Conservation (phyloP, 1,139 yeast genomes). For the Schizosaccharomyces versatilis region DNA sequence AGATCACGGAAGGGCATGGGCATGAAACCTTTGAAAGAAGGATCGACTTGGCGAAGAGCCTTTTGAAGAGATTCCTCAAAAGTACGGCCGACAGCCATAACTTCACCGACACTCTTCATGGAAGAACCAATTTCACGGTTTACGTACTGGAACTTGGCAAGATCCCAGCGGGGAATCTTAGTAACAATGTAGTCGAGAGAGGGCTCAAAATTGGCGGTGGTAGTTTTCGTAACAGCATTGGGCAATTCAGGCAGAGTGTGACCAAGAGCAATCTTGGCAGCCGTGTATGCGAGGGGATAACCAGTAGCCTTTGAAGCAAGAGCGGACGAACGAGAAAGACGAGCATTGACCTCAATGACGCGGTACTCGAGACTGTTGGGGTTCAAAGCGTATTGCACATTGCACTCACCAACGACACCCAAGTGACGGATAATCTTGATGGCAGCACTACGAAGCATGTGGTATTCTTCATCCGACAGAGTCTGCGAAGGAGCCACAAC, state of each 20-base stretch:
- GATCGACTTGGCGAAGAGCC: conserved; percentile 91
- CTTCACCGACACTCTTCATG: conserved; percentile 98
- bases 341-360: conserved; percentile 92
- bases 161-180: conserved; percentile 98
- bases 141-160: conserved; percentile 85
- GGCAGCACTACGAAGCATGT: conserved; percentile 95
- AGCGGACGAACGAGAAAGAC: conserved; percentile 93
- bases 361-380: conserved; percentile 89
- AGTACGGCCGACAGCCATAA: conserved; percentile 93
- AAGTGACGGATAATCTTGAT: conserved; percentile 90
- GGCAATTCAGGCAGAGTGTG: conserved; percentile 79
- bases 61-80: conserved; percentile 96
- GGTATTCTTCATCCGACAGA: conserved; percentile 86
- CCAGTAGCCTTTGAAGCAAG: conserved; percentile 98
- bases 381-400: conserved; percentile 89
- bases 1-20: conserved; percentile 68
- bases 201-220: conserved; percentile 95
- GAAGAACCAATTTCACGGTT: conserved; percentile 73
- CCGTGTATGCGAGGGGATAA: conserved; percentile 92
- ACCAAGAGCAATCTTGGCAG: conserved; percentile 89
- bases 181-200: conserved; percentile 93
- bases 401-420: conserved; percentile 99
- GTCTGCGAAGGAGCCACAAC: conserved; percentile 98
- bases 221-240: conserved; percentile 83
- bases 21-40: conserved; percentile 83